Conservation (phyloP, 2,329 filamentous ascomycete genomes). For the Alternaria brassicicola region DNA sequence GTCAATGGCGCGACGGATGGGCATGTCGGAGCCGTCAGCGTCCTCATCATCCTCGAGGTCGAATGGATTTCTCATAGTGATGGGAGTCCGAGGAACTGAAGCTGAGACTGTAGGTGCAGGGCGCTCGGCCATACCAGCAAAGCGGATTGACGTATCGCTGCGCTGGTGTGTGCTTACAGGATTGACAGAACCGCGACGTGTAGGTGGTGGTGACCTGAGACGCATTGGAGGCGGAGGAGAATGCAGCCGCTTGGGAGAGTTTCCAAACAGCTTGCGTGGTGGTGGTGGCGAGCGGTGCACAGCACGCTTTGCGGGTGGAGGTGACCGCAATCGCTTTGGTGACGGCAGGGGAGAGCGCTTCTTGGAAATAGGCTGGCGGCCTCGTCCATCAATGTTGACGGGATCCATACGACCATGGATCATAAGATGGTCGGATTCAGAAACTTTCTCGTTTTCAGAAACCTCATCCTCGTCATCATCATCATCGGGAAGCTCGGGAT, state of each 20-base stretch:
- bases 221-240: conserved; percentile 49
- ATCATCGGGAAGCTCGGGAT: conserved; percentile 80
- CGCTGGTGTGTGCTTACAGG: conserved; percentile 43
- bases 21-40: conserved; percentile 56
- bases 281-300: conserved; percentile 49
- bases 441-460: conserved; percentile 41
- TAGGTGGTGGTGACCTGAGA: conserved; percentile 72
- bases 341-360: conserved; percentile 59
- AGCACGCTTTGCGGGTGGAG: conserved; percentile 49
- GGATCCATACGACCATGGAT: conserved; percentile 75
- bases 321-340: conserved; percentile 66
- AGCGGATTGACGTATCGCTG: conserved; percentile 51
- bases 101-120: conserved; percentile 78
- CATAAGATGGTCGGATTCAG: conserved; percentile 68
- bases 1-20: conserved; percentile 91
- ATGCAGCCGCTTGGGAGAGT: conserved; percentile 70
- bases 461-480: conserved; percentile 66
- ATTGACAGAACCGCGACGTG: conserved; percentile 53
- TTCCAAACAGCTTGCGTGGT: conserved; percentile 66
- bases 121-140: conserved; percentile 63
- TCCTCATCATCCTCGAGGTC: conserved; percentile 50
- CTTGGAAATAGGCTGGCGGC: conserved; percentile 39
- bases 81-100: conserved; percentile 81
- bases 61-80: conserved; percentile 44
- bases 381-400: conserved; percentile 59